Percentiles rank a stretch among this genome's conserved stretches.
phyloP scores from a whole-genome alignment of 148 eudicot genomes.

The Pharnaceum exiguum region DNA sequence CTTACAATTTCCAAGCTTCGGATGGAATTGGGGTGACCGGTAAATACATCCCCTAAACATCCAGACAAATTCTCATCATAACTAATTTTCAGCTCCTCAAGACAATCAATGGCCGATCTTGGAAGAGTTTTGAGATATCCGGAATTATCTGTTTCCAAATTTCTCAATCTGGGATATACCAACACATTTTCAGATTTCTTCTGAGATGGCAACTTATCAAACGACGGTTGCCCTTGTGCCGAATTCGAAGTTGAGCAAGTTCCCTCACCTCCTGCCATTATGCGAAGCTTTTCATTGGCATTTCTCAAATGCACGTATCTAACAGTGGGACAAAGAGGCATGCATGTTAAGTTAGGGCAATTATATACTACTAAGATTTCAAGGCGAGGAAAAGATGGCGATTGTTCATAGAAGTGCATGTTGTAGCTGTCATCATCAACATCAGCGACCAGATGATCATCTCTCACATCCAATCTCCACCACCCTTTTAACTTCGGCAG shows the following conservation, averaged over 20 bases:
- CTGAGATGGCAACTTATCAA: too few species aligned
- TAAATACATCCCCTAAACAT: too few species aligned
- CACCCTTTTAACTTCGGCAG: too few species aligned
- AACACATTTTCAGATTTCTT: too few species aligned
- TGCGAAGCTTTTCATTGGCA: neutral
- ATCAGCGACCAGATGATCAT: too few species aligned
- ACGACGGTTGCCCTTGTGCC: too few species aligned
- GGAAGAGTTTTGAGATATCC: neutral
- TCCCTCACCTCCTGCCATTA: neutral
- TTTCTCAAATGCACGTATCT: neutral
- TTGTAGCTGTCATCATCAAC: too few species aligned
- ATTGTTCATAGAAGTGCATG: too few species aligned
- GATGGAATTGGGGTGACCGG: too few species aligned
- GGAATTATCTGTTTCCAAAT: neutral
- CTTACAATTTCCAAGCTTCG: neutral
- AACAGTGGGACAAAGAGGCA: constrained; percentile 1
- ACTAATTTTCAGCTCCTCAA: neutral
- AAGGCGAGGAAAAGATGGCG: neutral
- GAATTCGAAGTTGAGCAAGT: neutral
- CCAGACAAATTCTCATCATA: neutral
- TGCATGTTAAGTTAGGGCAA: neutral
- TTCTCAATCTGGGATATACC: too few species aligned
- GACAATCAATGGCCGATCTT: neutral
- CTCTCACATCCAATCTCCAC: neutral
- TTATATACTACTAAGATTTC: neutral